Percentiles rank a stretch among this genome's conserved stretches.
These are phyloP conservation scores for Lablab purpureus DNA, from an alignment of 306 rosid genomes.

Conservation along the genomic window DNA sequence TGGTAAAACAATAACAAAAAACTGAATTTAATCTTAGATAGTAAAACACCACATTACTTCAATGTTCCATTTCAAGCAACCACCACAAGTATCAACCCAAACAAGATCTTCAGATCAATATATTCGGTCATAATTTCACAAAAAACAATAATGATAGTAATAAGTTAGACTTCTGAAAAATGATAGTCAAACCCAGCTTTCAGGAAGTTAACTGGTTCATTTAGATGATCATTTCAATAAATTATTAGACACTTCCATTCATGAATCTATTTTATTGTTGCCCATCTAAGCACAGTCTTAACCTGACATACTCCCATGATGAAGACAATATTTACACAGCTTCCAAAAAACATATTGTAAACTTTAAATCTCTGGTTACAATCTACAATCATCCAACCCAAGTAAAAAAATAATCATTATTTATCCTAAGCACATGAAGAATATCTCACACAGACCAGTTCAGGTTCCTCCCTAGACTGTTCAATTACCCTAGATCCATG, in stretches of 20 bases:
- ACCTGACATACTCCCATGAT: conserved; percentile 4
- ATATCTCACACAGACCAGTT: background rate
- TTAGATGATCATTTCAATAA: background rate
- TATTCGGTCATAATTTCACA: conserved; percentile 1
- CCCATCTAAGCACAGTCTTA: background rate
- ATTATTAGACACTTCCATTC: background rate
- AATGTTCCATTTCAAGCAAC: background rate
- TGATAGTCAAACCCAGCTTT: background rate
- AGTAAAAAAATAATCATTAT: background rate
- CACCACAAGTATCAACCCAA: conserved; percentile 2
- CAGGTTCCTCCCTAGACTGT: background rate
- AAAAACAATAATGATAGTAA: background rate
- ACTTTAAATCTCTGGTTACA: conserved; percentile 5
- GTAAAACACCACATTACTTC: conserved; percentile 1
- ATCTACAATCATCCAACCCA: conserved; percentile 17
- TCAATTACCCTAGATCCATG: background rate
- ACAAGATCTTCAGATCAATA: background rate
- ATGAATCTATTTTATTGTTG: background rate
- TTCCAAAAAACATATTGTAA: conserved; percentile 19
- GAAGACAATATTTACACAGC: background rate
- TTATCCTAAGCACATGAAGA: conserved; percentile 5
- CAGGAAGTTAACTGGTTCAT: background rate
- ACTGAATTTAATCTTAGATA: background rate
- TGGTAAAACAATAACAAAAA: conserved; percentile 2
- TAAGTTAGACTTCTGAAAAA: background rate